Percentiles rank a stretch among this genome's conserved stretches.
These are phyloP conservation scores for Zygnema cylindricum DNA, from an alignment of 139 green algal species.

Conservation along the genomic window DNA sequence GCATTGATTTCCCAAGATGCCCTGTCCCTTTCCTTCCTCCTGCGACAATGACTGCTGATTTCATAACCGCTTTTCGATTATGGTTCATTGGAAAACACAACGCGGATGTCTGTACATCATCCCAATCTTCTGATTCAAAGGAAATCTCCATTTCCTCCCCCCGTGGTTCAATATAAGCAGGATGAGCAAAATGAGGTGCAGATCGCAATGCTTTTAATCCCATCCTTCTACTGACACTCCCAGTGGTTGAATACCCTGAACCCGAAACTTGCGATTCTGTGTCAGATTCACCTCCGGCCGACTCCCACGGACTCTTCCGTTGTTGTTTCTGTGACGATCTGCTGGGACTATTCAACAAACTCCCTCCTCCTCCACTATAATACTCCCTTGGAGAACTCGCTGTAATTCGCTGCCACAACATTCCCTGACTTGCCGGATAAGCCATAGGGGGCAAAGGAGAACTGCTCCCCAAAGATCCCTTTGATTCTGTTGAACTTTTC, in stretches of 20 bases:
- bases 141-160: background rate
- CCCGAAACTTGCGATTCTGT: background rate
- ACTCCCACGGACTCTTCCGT: background rate
- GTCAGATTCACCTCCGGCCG: background rate
- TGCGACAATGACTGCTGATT: too few species aligned
- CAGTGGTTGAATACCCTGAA: background rate
- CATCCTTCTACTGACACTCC: background rate
- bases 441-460: background rate
- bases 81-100: background rate
- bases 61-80: too few species aligned
- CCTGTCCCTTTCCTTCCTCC: too few species aligned
- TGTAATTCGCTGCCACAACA: background rate
- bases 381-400: background rate
- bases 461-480: background rate
- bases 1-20: too few species aligned
- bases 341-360: background rate
- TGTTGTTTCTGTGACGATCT: background rate
- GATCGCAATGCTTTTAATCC: background rate
- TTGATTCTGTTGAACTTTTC: background rate
- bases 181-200: background rate
- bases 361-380: background rate
- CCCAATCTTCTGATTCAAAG: background rate
- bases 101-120: background rate
- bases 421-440: background rate
- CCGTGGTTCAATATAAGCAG: background rate